These are phyloP conservation scores for Phytophthora pisi DNA, from an alignment of 352 stramenopile genomes.

Conservation along the genomic window DNA sequence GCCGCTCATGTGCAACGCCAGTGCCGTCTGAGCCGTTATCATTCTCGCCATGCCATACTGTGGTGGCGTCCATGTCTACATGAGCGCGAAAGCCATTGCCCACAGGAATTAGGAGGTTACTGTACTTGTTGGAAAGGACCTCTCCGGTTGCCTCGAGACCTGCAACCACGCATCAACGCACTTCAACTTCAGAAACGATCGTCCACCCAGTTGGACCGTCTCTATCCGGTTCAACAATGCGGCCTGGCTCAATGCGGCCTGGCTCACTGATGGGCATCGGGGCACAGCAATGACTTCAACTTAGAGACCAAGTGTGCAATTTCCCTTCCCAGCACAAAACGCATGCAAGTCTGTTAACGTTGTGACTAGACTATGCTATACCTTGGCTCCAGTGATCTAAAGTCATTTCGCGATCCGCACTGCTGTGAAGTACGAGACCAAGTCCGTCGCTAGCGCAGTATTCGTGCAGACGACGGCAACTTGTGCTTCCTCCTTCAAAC, in stretches of 20 bases:
- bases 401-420: too few relatives aligned
- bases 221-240: neutral
- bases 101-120: neutral
- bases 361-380: too few relatives aligned
- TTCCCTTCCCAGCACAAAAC: too few relatives aligned
- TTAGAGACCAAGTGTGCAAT: neutral
- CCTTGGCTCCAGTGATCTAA: too few relatives aligned
- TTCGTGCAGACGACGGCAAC: neutral
- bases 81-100: neutral
- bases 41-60: neutral
- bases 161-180: slow-evolving; percentile 10
- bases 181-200: slow-evolving; percentile 5
- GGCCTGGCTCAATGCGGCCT: neutral
- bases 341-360: too few relatives aligned
- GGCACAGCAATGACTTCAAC: neutral
- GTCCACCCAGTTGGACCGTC: neutral
- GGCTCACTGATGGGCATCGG: neutral
- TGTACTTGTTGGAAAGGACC: neutral
- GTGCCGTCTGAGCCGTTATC: slow-evolving; percentile 5
- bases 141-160: neutral
- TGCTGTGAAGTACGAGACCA: too few relatives aligned
- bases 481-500: neutral
- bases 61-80: neutral
- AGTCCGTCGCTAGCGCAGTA: too few relatives aligned
- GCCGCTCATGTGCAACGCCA: neutral